A percentile compares a stretch with the other conserved stretches of the same genome.
phyloP scores from a whole-genome alignment of 345 rosid genomes.

The Mangifera indica region DNA sequence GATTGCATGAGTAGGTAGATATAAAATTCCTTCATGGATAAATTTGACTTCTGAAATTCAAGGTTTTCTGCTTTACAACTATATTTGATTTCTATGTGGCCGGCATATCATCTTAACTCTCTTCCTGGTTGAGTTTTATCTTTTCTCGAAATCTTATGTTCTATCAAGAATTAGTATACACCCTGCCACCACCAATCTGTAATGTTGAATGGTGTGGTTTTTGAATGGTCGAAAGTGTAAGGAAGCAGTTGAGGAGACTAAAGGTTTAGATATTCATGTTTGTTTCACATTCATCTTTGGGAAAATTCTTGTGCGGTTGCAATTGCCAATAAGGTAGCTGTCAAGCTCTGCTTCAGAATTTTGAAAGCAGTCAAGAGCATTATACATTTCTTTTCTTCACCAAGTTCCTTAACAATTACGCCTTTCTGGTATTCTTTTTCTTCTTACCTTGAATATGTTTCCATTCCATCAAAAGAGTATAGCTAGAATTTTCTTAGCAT shows the following conservation, averaged over 20 bases:
- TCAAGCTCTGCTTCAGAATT: background rate
- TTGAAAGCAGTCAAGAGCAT: background rate
- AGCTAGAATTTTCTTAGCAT: background rate
- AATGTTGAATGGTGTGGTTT: constrained; percentile 1
- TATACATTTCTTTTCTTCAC: background rate
- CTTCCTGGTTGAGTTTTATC: background rate
- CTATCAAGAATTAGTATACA: background rate
- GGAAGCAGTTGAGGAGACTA: background rate
- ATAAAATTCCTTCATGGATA: background rate
- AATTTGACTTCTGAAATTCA: constrained; percentile 1
- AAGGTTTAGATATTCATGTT: background rate
- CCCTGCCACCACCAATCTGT: background rate
- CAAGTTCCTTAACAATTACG: background rate
- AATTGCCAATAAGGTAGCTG: constrained; percentile 2
- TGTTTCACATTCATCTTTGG: background rate
- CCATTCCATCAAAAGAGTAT: background rate
- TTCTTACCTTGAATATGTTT: background rate
- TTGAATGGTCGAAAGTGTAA: constrained; percentile 6
- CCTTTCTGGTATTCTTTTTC: background rate
- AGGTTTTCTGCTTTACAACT: background rate
- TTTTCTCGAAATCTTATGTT: background rate
- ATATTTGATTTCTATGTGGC: background rate
- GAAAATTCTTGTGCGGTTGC: background rate
- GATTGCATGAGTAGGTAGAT: constrained; percentile 10
- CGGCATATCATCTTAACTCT: background rate